Base-by-base conservation (phyloP, 2,329 filamentous ascomycete species). In the Aspergillus intermedius region DNA sequence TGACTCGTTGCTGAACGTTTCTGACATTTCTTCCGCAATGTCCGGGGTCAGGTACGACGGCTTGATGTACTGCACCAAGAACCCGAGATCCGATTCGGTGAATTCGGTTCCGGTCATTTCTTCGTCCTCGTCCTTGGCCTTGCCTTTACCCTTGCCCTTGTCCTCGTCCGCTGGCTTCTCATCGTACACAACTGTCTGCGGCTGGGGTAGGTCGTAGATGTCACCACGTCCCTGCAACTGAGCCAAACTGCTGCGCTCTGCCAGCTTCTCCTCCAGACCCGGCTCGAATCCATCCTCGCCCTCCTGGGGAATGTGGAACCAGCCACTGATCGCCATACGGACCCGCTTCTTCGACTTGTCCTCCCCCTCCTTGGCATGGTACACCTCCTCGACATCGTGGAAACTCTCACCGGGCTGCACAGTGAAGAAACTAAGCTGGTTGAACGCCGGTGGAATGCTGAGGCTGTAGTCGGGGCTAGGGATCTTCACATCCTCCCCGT, bases 371-470 rank as follows among this genome's bases (percentile, higher is more conserved):
- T 73, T 75, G 61, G 82, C 78, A 65, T 87, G 83, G 71, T 96
- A 97, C 4, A 98, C 93, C 72, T 98, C 93, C 72, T 97, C 91
- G 48, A 98, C 93, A 67, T 98, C 93, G 71, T 98, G 93, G 71
- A 97, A 98, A 68, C 91, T 97, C 77, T 95, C 85, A n/a, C 93
- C 93, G 0, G 93, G 93, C 73, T 96, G 90, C 5, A 98, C 94
- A 15, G 91, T 90, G 69, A 98, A 98, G 79, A 98, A 98, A 60
- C 88, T 93, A 51, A 98, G 78, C 74, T 98, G 93, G 69, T 97
- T 96, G 83, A 91, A 98, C 0, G 91, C 89, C 0, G 93, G 93
- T 0, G 93, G 91, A 51, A 98, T 95, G 39, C 84, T 81, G 60
- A 94, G 86, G 58, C 78, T 82, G 61, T 82, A 83, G 59, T 95